Evolutionary conservation across 225 moss, liverwort and hornwort genomes (phyloP), one percentile per base, ranked within the genome.

Genomic region (Lunularia cruciata): DNA sequence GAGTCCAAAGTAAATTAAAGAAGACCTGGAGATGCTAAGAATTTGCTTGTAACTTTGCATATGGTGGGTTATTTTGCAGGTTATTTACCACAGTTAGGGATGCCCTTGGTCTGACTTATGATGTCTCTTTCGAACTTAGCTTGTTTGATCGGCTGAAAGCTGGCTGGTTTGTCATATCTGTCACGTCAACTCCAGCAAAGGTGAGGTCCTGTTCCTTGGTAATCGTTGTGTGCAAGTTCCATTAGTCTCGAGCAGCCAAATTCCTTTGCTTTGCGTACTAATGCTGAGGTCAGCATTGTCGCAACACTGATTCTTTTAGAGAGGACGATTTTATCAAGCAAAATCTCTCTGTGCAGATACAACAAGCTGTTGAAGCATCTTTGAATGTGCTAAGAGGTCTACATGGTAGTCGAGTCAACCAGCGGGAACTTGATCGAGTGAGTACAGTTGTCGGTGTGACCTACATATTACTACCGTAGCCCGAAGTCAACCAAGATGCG

Each of bases 161-260:
- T 72, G 98, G 98, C 75, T 98, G 98, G 98, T 98, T 91, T 81
- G 98, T 98, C 46, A 98, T 98, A 67, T 98, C 98, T 72, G 98
- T 98, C 28, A 98, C 98, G 23, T 98, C 98, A 23, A 98, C 98
- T 27, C 98, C 98, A 57, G 91, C 98, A 5, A 98, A 98, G 86
- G 96, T 93, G 70, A 37, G 37, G 23, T 14, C 25, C 27, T 58
- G 22, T 14, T 11, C 18, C 47, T 35, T 55, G 27, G 33, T 61
- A 7, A 57, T 57, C 16, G 18, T 1, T 56, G n/a, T n/a, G n/a
- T n/a, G n/a, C n/a, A n/a, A n/a, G n/a, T n/a, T n/a, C n/a, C n/a
- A n/a, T n/a, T n/a, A n/a, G n/a, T n/a, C n/a, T n/a, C n/a, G n/a
- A n/a, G n/a, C n/a, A n/a, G n/a, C n/a, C n/a, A n/a, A n/a, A n/a